phyloP scores from a whole-genome alignment of 192 early-diverging fungal genomes.

The Podila horticola region DNA sequence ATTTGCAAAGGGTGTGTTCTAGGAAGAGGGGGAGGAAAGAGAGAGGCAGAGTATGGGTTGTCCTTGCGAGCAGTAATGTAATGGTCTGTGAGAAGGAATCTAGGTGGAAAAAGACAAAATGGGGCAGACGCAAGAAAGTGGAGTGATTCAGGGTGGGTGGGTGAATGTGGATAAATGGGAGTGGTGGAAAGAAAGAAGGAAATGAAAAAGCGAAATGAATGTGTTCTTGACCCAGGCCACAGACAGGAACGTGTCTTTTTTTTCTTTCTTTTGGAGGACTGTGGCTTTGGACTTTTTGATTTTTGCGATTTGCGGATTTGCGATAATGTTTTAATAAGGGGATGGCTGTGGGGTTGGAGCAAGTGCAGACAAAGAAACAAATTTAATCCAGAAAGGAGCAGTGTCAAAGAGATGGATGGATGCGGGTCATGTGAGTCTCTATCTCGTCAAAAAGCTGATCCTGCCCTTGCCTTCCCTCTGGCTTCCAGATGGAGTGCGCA shows the following conservation, averaged over 20 bases:
- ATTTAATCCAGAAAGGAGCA: not conserved
- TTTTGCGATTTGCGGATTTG: too few relatives aligned
- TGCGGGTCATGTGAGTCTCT: not conserved
- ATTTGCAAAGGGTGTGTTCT: not conserved
- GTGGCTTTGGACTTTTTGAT: too few relatives aligned
- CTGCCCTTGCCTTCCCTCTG: slow-evolving; percentile 10
- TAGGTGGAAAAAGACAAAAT: not conserved
- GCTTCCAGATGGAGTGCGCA: not conserved
- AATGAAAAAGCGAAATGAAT: not conserved
- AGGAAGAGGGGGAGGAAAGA: not conserved
- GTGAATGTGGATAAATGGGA: not conserved
- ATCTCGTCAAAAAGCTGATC: slow-evolving; percentile 39
- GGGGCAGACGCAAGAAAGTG: not conserved
- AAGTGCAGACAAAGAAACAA: not conserved
- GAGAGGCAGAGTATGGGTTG: not conserved
- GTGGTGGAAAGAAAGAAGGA: not conserved
- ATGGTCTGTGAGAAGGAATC: not conserved
- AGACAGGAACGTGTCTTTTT: not conserved
- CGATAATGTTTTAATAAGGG: too few relatives aligned
- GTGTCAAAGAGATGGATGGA: not conserved
- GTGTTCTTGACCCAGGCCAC: not conserved
- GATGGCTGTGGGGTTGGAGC: too few relatives aligned
- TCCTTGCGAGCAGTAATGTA: not conserved
- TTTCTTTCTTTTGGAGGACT: too few relatives aligned
- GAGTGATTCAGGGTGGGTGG: not conserved